Evolutionary conservation across 2,329 filamentous ascomycete genomes (phyloP).

Genomic region (Phoma sp.): DNA sequence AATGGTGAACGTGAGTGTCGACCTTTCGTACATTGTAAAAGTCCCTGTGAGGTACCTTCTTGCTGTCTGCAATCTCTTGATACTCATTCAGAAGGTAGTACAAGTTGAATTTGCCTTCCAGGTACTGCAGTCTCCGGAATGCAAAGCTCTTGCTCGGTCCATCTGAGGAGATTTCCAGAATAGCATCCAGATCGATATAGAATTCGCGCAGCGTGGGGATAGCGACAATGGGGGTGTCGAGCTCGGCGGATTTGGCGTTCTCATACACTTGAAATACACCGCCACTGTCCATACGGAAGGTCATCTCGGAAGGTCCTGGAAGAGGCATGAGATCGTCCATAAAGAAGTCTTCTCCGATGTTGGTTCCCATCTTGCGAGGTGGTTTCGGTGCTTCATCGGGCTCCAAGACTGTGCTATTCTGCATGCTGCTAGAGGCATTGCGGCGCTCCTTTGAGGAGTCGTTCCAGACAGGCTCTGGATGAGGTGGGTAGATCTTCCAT

Average conservation of each 20-base stretch:
- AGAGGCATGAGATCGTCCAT: constrained; percentile 78
- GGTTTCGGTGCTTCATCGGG: constrained; percentile 47
- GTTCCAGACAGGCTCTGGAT: constrained; percentile 89
- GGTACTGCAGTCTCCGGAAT: constrained; percentile 89
- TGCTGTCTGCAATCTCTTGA: constrained; percentile 96
- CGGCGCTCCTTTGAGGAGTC: constrained; percentile 58
- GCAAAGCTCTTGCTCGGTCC: constrained; percentile 97
- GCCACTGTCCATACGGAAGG: constrained; percentile 78
- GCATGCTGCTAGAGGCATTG: constrained; percentile 46
- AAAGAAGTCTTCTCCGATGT: constrained; percentile 92
- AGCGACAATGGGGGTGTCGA: constrained; percentile 72
- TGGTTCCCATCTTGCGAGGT: constrained; percentile 82
- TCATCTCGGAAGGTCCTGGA: constrained; percentile 72
- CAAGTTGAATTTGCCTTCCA: constrained; percentile 96
- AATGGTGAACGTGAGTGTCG: constrained; percentile 98
- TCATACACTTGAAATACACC: constrained; percentile 95
- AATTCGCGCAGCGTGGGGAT: constrained; percentile 95
- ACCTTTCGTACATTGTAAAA: constrained; percentile 99
- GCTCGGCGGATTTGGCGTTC: constrained; percentile 64
- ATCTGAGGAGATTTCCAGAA: constrained; percentile 89
- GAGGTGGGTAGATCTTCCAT: constrained; percentile 90
- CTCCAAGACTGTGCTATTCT: constrained; percentile 46
- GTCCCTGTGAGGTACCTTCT: constrained; percentile 95
- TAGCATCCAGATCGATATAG: constrained; percentile 89
- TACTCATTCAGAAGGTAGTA: constrained; percentile 95